Percentiles rank a stretch among this genome's conserved stretches.
These are phyloP conservation scores for Copromyces sp. DNA, from an alignment of 495 filamentous ascomycete species.

Conservation along the genomic window DNA sequence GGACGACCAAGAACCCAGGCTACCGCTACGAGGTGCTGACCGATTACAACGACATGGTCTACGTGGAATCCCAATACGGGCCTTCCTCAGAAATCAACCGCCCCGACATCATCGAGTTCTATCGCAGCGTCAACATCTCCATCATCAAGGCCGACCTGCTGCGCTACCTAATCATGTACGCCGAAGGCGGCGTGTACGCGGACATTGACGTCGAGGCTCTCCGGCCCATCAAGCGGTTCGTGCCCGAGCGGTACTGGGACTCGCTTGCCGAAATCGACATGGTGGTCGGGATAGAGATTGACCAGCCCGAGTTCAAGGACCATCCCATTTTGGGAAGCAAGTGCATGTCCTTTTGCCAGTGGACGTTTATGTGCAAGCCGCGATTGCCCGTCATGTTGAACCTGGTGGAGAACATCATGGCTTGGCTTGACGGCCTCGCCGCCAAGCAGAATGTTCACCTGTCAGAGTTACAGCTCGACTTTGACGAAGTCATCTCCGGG, in stretches of 20 bases:
- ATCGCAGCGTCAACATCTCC: constrained; percentile 39
- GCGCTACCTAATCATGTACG: constrained; percentile 45
- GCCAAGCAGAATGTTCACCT: constrained; percentile 38
- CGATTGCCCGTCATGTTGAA: constrained; percentile 47
- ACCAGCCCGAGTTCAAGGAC: constrained; percentile 46
- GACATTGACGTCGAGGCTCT: constrained; percentile 47
- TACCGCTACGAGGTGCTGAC: constrained; percentile 53
- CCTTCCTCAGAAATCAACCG: constrained; percentile 42
- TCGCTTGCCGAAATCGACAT: constrained; percentile 39
- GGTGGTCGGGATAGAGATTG: constrained; percentile 54
- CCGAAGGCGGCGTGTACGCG: constrained; percentile 45
- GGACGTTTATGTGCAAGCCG: constrained; percentile 53
- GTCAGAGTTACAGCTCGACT: constrained; percentile 45
- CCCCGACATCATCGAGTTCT: constrained; percentile 47
- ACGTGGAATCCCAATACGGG: constrained; percentile 46
- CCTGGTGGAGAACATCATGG: constrained; percentile 46
- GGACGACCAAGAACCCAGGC: constrained; percentile 46
- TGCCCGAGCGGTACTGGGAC: constrained; percentile 33
- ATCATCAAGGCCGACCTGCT: constrained; percentile 52
- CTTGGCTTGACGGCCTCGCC: constrained; percentile 43
- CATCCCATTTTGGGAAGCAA: constrained; percentile 52
- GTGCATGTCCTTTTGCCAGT: constrained; percentile 52
- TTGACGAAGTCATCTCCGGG: constrained; percentile 52
- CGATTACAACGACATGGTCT: constrained; percentile 45
- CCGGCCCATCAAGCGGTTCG: constrained; percentile 34